Base-by-base conservation (phyloP, 83 land plant genomes). In the Diphasiastrum complanatum region DNA sequence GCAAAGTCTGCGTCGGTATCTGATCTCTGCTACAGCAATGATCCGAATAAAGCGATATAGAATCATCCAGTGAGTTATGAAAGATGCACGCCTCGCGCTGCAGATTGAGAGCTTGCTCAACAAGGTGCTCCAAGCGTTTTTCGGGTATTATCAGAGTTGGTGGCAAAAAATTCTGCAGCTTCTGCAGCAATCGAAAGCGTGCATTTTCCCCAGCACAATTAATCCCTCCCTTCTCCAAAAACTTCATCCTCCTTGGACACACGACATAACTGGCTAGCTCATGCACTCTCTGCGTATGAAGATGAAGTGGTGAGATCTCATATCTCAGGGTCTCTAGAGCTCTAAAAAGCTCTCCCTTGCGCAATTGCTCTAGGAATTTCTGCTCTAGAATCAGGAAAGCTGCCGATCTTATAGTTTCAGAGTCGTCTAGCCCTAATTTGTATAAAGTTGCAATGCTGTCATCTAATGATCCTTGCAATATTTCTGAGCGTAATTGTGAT, bases 1-100 rank as follows among this genome's bases (percentile, higher is more conserved):
- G 93, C 61, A 79, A 41, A 30, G 85, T 84, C 62, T 79, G 68
- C 0, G 78, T 81, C 8, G 93, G 93, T 10, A 87, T 81, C 60
- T 75, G 81, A 36, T 81, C 89, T 5, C 66, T 66, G 11, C 76
- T 73, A 60, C 93, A 87, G 22, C 60, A 48, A 61, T 87, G 93
- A 47, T 87, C 93, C 51, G 65, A 61, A 49, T 79, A 87, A 1
- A 87, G 70, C 3, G 83, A 79, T 23, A 87, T 48, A 22, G 45
- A 45, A 32, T 55, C 66, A 40, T 87, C 84, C 31, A 68, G 22
- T 33, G 81, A 76, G 64, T 81, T 84, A 60, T 84, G 93, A 50
- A 76, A 87, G n/a, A 79, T 20, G 49, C 93, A 87, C 18, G 76
- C 70, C 45, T 77, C 83, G 6, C 68, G 58, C 61, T 87, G 93